Evolutionary conservation across 1,139 yeast genomes (phyloP).

Genomic region (Blastobotrys indianensis): DNA sequence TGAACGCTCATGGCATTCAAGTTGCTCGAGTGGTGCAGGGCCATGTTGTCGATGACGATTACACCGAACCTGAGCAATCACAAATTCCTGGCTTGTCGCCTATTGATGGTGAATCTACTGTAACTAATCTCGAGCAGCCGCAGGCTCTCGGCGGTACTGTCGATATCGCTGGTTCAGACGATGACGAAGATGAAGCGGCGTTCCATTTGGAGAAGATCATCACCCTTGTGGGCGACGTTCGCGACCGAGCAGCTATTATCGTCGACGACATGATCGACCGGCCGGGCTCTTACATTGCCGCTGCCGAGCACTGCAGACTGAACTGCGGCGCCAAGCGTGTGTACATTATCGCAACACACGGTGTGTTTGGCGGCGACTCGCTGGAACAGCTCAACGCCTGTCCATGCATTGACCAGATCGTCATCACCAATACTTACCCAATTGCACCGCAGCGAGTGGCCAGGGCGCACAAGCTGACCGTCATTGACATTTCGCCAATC

Average conservation of each 20-base stretch:
- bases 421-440: slow-evolving; percentile 95
- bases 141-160: slow-evolving; percentile 76
- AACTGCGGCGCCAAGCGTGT: slow-evolving; percentile 94
- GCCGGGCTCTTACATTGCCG: slow-evolving; percentile 89
- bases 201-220: slow-evolving; percentile 77
- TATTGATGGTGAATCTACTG: slow-evolving; percentile 15
- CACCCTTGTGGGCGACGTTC: slow-evolving; percentile 94
- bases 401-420: slow-evolving; percentile 77
- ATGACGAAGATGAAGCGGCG: slow-evolving; percentile 71
- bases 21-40: slow-evolving; percentile 96
- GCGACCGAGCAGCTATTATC: slow-evolving; percentile 83
- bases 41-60: slow-evolving; percentile 91
- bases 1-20: slow-evolving; percentile 74
- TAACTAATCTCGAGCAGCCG: slow-evolving; percentile 22
- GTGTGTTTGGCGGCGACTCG: slow-evolving; percentile 82
- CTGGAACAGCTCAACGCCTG: slow-evolving; percentile 72
- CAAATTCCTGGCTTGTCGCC: slow-evolving; percentile 24
- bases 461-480: slow-evolving; percentile 60
- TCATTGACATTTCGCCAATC: slow-evolving; percentile 89
- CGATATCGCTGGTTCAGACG: slow-evolving; percentile 77
- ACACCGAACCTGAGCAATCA: slow-evolving; percentile 31
- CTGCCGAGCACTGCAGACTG: slow-evolving; percentile 92
- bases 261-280: slow-evolving; percentile 96
- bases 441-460: slow-evolving; percentile 57
- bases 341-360: slow-evolving; percentile 91